These are phyloP conservation scores for Cydonia oblonga DNA, from an alignment of 331 rosid species.

Conservation along the genomic window DNA sequence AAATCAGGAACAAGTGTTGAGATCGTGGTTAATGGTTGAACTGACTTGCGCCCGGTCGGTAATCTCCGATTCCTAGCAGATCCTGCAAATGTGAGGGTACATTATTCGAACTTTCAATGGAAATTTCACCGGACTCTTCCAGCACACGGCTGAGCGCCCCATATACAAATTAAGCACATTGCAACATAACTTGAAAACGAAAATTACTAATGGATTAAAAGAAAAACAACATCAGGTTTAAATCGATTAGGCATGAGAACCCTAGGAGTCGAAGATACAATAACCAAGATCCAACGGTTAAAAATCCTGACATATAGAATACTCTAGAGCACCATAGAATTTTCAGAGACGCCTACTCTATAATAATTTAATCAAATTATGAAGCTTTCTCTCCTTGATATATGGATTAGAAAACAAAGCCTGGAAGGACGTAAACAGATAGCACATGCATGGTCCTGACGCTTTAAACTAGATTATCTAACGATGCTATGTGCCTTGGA, in stretches of 20 bases:
- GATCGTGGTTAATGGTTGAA: conserved; percentile 15
- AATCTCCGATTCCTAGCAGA: conserved; percentile 89
- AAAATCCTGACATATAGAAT: no score
- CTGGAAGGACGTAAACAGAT: not conserved
- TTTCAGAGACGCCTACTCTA: not conserved
- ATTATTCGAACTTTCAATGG: not conserved
- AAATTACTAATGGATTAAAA: not conserved
- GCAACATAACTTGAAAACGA: not conserved
- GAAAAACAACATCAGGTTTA: not conserved
- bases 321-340: not conserved
- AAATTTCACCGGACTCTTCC: not conserved
- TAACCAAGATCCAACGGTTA: not conserved
- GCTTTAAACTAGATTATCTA: not conserved
- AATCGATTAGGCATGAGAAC: not conserved
- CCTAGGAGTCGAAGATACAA: not conserved
- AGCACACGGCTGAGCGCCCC: not conserved
- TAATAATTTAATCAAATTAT: not conserved
- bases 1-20: not conserved
- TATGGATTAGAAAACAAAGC: not conserved
- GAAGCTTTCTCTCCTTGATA: not conserved
- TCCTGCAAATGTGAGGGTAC: conserved; percentile 41
- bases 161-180: not conserved
- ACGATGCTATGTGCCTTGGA: not conserved
- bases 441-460: not conserved
- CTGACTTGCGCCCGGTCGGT: conserved; percentile 62